These are phyloP conservation scores for Piromyces finnis DNA, from an alignment of 192 early-diverging fungal species.

Conservation along the genomic window DNA sequence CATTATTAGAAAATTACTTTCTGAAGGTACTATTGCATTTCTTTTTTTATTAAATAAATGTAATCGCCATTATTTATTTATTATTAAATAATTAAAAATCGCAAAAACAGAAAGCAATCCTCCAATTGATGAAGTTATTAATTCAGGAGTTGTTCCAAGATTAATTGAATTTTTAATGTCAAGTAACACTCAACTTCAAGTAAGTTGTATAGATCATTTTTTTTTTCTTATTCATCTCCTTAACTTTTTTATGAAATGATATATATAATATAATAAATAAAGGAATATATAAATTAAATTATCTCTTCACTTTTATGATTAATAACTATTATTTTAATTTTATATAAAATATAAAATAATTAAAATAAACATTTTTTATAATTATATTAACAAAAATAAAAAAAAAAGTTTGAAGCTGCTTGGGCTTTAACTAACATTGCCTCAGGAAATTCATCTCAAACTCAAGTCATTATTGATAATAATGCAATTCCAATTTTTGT, in stretches of 20 bases:
- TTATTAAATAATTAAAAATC: not conserved
- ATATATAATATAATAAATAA: too few relatives aligned
- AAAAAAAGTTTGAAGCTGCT: conserved; percentile 25
- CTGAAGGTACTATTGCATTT: conserved; percentile 4
- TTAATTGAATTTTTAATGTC: conserved; percentile 29
- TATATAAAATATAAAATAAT: too few relatives aligned
- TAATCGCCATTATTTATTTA: too few relatives aligned
- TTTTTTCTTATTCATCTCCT: too few relatives aligned
- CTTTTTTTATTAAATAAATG: too few relatives aligned
- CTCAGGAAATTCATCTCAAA: conserved; percentile 20
- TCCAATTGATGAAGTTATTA: conserved; percentile 27
- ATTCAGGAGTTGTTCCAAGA: conserved; percentile 18
- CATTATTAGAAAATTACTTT: conserved; percentile 23
- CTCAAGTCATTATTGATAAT: conserved; percentile 16
- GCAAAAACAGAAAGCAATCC: conserved; percentile 12
- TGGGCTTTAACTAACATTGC: conserved; percentile 34
- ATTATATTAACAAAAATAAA: too few relatives aligned
- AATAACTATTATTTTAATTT: too few relatives aligned
- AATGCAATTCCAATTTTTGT: conserved; percentile 27
- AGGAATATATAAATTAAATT: too few relatives aligned
- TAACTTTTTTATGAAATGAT: too few relatives aligned
- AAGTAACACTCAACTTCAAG: conserved; percentile 7
- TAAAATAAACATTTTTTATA: too few relatives aligned
- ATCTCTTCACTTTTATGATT: too few relatives aligned
- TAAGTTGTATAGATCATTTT: not conserved